Conservation (phyloP, 1,284 basidiomycete genomes). For the Phaffia rhodozyma region DNA sequence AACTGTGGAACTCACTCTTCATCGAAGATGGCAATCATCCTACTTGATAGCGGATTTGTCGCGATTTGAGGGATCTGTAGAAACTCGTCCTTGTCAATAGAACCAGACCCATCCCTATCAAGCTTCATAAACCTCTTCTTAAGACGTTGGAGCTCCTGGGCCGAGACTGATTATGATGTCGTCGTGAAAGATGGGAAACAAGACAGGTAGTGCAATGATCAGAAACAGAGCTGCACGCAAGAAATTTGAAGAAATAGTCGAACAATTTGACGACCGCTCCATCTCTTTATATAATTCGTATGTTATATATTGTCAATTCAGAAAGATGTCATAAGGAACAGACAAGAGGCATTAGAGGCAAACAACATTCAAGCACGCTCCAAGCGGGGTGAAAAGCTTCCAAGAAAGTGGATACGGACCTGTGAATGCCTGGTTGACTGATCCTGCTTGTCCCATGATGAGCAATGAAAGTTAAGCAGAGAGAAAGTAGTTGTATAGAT, state of each 20-base stretch:
- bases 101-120: slow-evolving; percentile 93
- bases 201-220: background rate
- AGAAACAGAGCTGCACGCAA: background rate
- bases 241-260: slow-evolving; percentile 29
- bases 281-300: slow-evolving; percentile 4
- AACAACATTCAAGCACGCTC: background rate
- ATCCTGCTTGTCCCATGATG: slow-evolving; percentile 19
- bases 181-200: background rate
- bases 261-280: slow-evolving; percentile 84
- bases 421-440: slow-evolving; percentile 18
- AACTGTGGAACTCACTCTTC: slow-evolving; percentile 62
- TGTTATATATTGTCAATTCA: background rate
- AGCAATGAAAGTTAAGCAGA: background rate
- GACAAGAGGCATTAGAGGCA: background rate
- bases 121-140: slow-evolving; percentile 99
- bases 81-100: slow-evolving; percentile 97
- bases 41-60: slow-evolving; percentile 87
- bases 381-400: background rate
- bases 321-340: background rate
- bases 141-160: slow-evolving; percentile 76
- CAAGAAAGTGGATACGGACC: background rate
- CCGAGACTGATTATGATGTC: slow-evolving; percentile 54
- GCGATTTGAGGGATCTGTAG: slow-evolving; percentile 97
- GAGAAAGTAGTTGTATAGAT: no score
- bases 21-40: slow-evolving; percentile 99